Evolutionary conservation across 164 flowering plant species (phyloP), one percentile per base, ranked within the genome.

Genomic region (Piper longum): DNA sequence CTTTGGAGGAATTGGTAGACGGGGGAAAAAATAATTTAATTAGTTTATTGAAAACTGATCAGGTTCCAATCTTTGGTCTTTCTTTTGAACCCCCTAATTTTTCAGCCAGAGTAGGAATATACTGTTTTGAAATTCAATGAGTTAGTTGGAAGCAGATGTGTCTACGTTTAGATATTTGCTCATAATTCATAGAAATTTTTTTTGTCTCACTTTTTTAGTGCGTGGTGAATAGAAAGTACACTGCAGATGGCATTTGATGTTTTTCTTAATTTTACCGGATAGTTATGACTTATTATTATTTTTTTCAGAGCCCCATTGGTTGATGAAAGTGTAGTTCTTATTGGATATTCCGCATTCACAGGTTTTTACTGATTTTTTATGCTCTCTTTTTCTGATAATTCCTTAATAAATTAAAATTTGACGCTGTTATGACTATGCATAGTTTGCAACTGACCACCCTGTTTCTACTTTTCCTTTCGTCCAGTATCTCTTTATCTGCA

Each of bases 401-500:
- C 9, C 6, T 13, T 7, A 7, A 39, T 4, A 40, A 9, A 39
- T 8, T 5, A 59, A 5, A 19, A 13, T 19, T 36, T 36, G 26
- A 16, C 36, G 36, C 36, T 26, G 36, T 26, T 26, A 19, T 39
- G 12, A 19, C 36, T 8, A 13, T 39, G 36, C 36, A 41, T 14
- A 19, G 16, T 3, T 19, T 7, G 4, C 11, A 16, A 26, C 36
- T 26, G 6, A 9, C 39, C 11, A 14, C 9, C 52, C 52, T 74
- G 69, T 63, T 19, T 65, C 66, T 62, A 75, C 36, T 26, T 26
- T 26, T 55, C 57, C 52, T 16, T 16, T 16, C 8, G 36, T 57
- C 16, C 77, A 93, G 97, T 42, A 61, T 67, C 73, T 6, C 85
- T 95, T 18, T 95, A 95, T 75, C 66, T 95, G 75, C 86, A 91